Base-by-base conservation (phyloP, 78 protist genomes). In the Dictyostelium firmibasis region DNA sequence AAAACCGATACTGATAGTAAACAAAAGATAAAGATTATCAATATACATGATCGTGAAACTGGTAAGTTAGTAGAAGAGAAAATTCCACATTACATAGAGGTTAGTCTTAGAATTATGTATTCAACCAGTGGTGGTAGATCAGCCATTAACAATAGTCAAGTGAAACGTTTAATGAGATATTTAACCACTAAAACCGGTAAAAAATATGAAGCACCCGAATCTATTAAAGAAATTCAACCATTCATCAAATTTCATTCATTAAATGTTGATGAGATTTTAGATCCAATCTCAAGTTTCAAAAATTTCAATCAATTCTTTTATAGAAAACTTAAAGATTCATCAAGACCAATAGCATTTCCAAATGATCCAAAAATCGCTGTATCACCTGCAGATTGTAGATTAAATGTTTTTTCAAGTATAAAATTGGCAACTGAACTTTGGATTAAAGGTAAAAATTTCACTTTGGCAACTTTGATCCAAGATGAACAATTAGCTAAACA, bases 231-330 rank as follows among this genome's bases (percentile, higher is more conserved):
- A 18, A 97, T 97, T 44, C 31, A 18, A 16, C 98, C 95, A 53
- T 93, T 96, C 91, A 96, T 93, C 47, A 36, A 79, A 31, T 81
- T 83, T 87, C 95, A 96, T 36, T 38, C 86, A 43, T 47, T 83
- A 13, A 78, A 88, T 67, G 41, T 77, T 16, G 96, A 92, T 57
- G 98, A 95, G 47, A 92, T 87, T 3, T 18, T 91, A 38, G 91
- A 91, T 64, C 94, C 96, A 41, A 9, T 93, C n/a, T 75, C 50
- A 18, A 13, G 75, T 14, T 97, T 82, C 62, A 35, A 67, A 7
- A 95, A 47, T 23, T 97, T 97, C 81, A 97, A 97, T 77, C 97
- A 92, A 70, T 97, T 97, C 72, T 97, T 97, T 76, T 91, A 83
- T 60, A 81, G 98, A 41, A 81, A 93, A 14, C 50, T 97, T 27